These are phyloP conservation scores for Rutidosis leptorrhynchoides DNA, from an alignment of 129 eudicot genomes.

Conservation along the genomic window DNA sequence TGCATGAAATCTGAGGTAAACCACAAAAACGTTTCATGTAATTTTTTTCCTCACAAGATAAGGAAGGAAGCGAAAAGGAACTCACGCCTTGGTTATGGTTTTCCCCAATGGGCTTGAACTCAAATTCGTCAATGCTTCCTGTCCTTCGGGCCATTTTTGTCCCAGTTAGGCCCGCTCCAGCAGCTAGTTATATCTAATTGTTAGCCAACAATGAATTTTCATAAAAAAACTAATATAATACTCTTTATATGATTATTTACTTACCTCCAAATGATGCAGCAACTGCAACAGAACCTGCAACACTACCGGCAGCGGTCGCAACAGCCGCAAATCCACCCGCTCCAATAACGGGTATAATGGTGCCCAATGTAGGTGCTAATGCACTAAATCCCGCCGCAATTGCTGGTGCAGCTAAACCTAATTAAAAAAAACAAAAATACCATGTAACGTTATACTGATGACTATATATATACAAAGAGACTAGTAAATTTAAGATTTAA, in stretches of 20 bases:
- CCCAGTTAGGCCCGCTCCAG: constrained; percentile 99
- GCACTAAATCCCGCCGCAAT: constrained; percentile 99
- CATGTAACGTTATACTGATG: constrained; percentile 9
- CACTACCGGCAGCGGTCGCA: constrained; percentile 97
- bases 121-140: constrained; percentile 89
- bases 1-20: too few species aligned
- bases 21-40: too few species aligned
- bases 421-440: constrained; percentile 17
- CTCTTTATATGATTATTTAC: constrained; percentile 1
- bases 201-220: constrained; percentile 23
- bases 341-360: constrained; percentile 90
- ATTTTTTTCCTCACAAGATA: constrained; percentile 14
- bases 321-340: constrained; percentile 98
- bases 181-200: constrained; percentile 52
- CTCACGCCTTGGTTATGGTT: constrained; percentile 96
- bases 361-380: constrained; percentile 93
- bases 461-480: not conserved
- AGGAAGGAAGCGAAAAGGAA: constrained; percentile 9
- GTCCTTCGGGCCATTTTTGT: constrained; percentile 96
- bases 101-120: constrained; percentile 81
- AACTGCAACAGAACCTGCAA: constrained; percentile 98
- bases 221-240: not conserved
- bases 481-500: constrained; percentile 5
- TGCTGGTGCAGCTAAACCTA: constrained; percentile 99
- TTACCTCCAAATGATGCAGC: constrained; percentile 99